Base-by-base conservation (phyloP, 805 yeast species). In the Candida berthetii region DNA sequence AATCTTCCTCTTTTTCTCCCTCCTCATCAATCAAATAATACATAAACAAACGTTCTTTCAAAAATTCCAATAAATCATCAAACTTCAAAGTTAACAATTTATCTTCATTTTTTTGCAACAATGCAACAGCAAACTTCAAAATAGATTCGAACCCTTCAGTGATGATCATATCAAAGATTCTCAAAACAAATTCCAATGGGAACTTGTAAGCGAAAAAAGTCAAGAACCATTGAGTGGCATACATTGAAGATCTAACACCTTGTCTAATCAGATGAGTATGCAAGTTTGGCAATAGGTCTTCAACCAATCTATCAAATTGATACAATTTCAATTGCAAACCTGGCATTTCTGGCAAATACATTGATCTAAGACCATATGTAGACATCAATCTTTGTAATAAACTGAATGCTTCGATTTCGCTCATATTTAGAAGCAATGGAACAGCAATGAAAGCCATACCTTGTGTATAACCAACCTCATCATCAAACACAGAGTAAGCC, bases 221-320 rank as follows among this genome's bases (percentile, higher is more conserved):
- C 52, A 93, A 71, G 56, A 93, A 91, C 99, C 99, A 93, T 62
- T 93, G 98, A 2, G 96, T 82, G 0, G 97, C 98, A 68, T 87
- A 93, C 98, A 91, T 91, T 18, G 95, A 83, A 3, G 96, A 85
- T 46, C 82, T 76, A 19, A 93, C 80, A 6, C 97, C 97, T 61
- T 91, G 95, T 47, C 89, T 79, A 22, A 74, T 71, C 50, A 93
- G 66, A 66, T 93, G 98, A 37, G 76, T 74, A 57, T 78, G 78
- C 37, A 93, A 69, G 7, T 68, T 68, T 0, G 98, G 98, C 17
- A 80, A 66, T 36, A 70, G 62, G 48, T 81, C 91, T 58, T 90
- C 97, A 31, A 93, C 55, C 39, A 91, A 61, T 42, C 97, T 72
- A 58, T 93, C 98, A 62, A 89, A 90, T 57, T 93, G 96, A 60